phyloP scores from a whole-genome alignment of 2,329 filamentous ascomycete species.

The Claviceps lovelessii region DNA sequence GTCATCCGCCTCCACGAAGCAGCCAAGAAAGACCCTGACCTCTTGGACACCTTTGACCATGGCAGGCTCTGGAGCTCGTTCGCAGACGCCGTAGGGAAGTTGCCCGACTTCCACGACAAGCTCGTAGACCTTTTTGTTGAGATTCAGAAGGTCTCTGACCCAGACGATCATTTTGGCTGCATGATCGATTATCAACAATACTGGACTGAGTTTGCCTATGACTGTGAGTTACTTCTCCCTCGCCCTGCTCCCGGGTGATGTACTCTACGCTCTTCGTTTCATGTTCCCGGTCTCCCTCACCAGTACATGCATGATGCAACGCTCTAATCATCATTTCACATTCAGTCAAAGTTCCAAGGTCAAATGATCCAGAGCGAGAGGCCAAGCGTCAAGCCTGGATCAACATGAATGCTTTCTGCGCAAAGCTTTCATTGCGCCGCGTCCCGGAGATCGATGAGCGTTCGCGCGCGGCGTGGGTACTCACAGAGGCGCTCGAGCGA shows the following conservation, averaged over 20 bases:
- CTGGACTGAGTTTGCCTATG: neutral
- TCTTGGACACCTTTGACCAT: neutral
- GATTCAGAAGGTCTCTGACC: slow-evolving; percentile 1
- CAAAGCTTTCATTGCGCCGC: neutral
- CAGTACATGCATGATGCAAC: no score
- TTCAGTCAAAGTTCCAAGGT: neutral
- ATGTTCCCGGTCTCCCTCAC: neutral
- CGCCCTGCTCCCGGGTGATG: no score
- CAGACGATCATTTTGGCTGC: neutral
- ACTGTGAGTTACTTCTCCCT: neutral
- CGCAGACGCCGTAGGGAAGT: neutral
- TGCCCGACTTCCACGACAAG: neutral
- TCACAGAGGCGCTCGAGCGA: neutral
- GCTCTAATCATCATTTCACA: neutral
- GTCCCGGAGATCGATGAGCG: neutral
- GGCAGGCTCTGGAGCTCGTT: neutral
- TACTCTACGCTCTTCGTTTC: neutral
- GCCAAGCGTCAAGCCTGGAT: slow-evolving; percentile 1
- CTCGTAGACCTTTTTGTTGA: neutral
- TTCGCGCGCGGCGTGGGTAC: neutral
- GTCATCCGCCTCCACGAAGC: neutral
- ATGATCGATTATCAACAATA: neutral
- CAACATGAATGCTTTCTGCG: slow-evolving; percentile 1
- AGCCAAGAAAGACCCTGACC: neutral
- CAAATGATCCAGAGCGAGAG: neutral